phyloP scores from a whole-genome alignment of 129 eudicot species.

The Deinandra increscens region DNA sequence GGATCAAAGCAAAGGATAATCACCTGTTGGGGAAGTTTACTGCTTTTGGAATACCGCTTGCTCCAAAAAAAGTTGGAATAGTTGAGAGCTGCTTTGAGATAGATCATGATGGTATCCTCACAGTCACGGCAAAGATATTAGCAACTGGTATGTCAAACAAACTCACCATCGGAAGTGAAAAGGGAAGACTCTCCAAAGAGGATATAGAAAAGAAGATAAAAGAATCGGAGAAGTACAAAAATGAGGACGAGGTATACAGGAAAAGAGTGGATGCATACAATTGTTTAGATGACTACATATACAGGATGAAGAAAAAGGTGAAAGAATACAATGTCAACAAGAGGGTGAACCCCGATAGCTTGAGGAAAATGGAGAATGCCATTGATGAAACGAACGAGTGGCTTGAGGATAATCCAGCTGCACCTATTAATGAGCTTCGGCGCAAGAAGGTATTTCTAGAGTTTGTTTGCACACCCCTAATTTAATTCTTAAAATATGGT shows the following conservation, averaged over 20 bases:
- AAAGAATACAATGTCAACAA: neutral
- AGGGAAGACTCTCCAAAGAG: constrained; percentile 21
- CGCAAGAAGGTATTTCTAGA: neutral
- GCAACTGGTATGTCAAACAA: constrained; percentile 8
- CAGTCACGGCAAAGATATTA: constrained; percentile 4
- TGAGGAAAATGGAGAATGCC: constrained; percentile 16
- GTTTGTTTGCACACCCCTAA: constrained; percentile 14
- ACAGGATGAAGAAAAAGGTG: constrained; percentile 20
- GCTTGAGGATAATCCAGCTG: constrained; percentile 17
- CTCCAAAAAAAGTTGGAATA: neutral
- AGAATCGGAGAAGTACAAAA: constrained; percentile 27
- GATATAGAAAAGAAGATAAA: constrained; percentile 23
- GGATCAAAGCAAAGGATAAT: constrained; percentile 13
- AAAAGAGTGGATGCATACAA: constrained; percentile 8
- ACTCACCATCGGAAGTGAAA: constrained; percentile 1
- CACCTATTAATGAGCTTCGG: constrained; percentile 9
- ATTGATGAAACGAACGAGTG: constrained; percentile 13
- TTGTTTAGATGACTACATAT: constrained; percentile 17
- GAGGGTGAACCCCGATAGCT: neutral
- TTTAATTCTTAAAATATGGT: too few species aligned
- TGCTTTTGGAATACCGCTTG: constrained; percentile 16
- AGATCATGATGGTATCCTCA: constrained; percentile 21
- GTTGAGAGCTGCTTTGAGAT: constrained; percentile 13
- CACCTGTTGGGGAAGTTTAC: constrained; percentile 16
- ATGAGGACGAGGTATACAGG: constrained; percentile 8